These are phyloP conservation scores for Phoma sp. DNA, from an alignment of 2,329 filamentous ascomycete species.

Conservation along the genomic window DNA sequence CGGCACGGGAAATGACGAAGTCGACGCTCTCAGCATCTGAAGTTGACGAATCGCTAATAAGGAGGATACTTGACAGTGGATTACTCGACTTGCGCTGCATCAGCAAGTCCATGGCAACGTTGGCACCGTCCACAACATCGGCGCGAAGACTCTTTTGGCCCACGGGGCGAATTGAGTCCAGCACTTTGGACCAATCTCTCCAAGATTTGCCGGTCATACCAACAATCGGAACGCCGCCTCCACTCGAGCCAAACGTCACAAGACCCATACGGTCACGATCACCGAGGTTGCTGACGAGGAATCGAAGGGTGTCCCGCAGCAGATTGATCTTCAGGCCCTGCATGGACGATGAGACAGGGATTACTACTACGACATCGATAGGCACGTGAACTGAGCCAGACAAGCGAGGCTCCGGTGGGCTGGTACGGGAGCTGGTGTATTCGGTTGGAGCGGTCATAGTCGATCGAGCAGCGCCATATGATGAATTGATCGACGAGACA, in stretches of 20 bases:
- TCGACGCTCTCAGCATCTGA: conserved; percentile 95
- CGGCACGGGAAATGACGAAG: conserved; percentile 94
- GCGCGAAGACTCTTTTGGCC: conserved; percentile 96
- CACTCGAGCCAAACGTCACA: conserved; percentile 94
- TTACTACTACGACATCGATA: conserved; percentile 93
- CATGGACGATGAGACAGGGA: conserved; percentile 98
- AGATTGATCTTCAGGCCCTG: conserved; percentile 98
- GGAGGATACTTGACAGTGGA: conserved; percentile 89
- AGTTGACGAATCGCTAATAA: conserved; percentile 96
- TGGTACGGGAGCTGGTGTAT: conserved; percentile 72
- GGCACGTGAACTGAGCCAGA: conserved; percentile 77
- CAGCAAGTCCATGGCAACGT: conserved; percentile 96
- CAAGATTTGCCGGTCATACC: conserved; percentile 97
- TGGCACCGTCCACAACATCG: conserved; percentile 96
- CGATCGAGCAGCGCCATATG: conserved; percentile 81
- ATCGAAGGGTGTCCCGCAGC: conserved; percentile 87
- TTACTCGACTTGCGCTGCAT: conserved; percentile 98
- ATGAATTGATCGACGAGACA: conserved; percentile 83
- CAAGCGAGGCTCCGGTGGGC: conserved; percentile 52
- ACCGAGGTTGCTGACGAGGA: conserved; percentile 87
- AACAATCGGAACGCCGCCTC: conserved; percentile 92
- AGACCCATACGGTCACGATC: conserved; percentile 96
- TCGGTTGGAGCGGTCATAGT: conserved; percentile 89
- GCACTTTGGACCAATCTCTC: conserved; percentile 86
- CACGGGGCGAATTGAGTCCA: conserved; percentile 87